Evolutionary conservation across 1,284 basidiomycete genomes (phyloP).

Genomic region (Papiliotrema nemorosa): DNA sequence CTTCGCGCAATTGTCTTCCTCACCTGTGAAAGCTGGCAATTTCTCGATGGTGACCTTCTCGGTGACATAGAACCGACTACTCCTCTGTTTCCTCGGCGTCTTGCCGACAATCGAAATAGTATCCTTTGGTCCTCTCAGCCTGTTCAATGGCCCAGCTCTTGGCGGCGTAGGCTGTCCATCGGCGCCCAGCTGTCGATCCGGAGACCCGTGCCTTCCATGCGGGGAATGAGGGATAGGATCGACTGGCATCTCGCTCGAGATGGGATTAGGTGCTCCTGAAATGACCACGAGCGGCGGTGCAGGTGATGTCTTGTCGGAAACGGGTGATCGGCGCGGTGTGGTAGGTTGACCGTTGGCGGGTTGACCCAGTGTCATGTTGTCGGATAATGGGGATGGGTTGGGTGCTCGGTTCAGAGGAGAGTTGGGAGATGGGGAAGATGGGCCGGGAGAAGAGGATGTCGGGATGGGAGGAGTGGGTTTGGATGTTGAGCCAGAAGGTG

Average conservation of each 20-base stretch:
- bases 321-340: slow-evolving; percentile 43
- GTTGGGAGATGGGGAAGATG: slow-evolving; percentile 32
- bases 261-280: slow-evolving; percentile 54
- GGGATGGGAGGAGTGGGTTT: slow-evolving; percentile 62
- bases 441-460: slow-evolving; percentile 54
- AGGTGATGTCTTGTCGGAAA: slow-evolving; percentile 49
- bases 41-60: slow-evolving; percentile 96
- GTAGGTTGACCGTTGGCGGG: slow-evolving; percentile 39
- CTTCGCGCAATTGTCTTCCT: slow-evolving; percentile 37
- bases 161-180: slow-evolving; percentile 49
- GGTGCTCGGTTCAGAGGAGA: slow-evolving; percentile 43
- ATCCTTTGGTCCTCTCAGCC: slow-evolving; percentile 64
- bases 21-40: slow-evolving; percentile 87
- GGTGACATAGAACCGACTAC: slow-evolving; percentile 91
- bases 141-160: slow-evolving; percentile 50
- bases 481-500: slow-evolving; percentile 45
- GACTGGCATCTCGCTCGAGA: slow-evolving; percentile 58
- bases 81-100: slow-evolving; percentile 91
- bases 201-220: slow-evolving; percentile 46
- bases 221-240: slow-evolving; percentile 60
- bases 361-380: slow-evolving; percentile 1
- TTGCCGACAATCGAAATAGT: slow-evolving; percentile 93
- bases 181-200: slow-evolving; percentile 35
- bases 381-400: slow-evolving; percentile 38
- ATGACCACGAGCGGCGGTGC: slow-evolving; percentile 87